These are phyloP conservation scores for Hansenula anomala DNA, from an alignment of 1,139 yeast species.

Conservation along the genomic window DNA sequence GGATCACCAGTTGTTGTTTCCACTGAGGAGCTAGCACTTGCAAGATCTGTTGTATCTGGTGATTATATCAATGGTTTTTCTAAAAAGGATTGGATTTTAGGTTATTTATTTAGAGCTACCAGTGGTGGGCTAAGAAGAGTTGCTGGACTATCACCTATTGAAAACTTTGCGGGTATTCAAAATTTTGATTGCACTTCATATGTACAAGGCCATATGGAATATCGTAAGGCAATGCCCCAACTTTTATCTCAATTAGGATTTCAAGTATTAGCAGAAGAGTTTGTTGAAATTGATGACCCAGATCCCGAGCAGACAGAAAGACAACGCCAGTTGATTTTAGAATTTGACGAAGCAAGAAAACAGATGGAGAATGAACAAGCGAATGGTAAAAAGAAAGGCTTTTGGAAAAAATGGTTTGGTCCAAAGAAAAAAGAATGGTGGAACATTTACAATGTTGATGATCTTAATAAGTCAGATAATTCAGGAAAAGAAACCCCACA, in stretches of 20 bases:
- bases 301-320: conserved; percentile 83
- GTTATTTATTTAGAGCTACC: conserved; percentile 92
- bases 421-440: conserved; percentile 87
- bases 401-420: conserved; percentile 64
- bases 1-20: conserved; percentile 88
- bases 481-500: too few species aligned
- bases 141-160: conserved; percentile 82
- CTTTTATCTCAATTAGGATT: conserved; percentile 66
- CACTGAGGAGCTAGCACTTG: conserved; percentile 71
- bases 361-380: conserved; percentile 40
- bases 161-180: conserved; percentile 60
- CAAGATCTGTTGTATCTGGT: conserved; percentile 87
- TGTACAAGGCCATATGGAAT: conserved; percentile 96
- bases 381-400: conserved; percentile 30
- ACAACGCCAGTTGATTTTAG: conserved; percentile 73
- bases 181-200: conserved; percentile 82
- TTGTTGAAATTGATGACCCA: conserved; percentile 94
- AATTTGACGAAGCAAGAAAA: conserved; percentile 81
- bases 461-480: too few species aligned
- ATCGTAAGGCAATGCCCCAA: conserved; percentile 88
- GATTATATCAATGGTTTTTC: conserved; percentile 88
- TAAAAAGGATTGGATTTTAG: conserved; percentile 92
- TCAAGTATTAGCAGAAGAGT: conserved; percentile 85
- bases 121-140: conserved; percentile 90
- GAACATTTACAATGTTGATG: conserved; percentile 59